Percentiles rank a stretch among this genome's conserved stretches.
Conservation (phyloP, 164 flowering plant species). For the Berberis vulgaris region DNA sequence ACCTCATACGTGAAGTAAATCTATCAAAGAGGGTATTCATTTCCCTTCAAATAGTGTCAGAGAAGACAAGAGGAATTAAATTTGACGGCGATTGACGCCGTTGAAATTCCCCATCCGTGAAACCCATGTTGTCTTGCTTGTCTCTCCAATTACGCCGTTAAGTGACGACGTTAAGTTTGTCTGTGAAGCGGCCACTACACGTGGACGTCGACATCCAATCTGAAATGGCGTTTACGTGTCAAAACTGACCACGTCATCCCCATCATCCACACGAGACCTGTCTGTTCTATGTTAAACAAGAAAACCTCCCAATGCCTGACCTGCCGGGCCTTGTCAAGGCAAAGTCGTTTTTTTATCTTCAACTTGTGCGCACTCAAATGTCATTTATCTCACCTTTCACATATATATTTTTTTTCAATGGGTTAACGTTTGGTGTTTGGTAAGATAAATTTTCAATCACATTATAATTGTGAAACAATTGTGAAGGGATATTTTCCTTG, state of each 20-base stretch:
- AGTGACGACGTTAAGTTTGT: background rate
- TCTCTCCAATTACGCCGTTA: too few species aligned
- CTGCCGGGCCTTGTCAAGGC: background rate
- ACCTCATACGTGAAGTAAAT: too few species aligned
- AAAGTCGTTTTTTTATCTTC: background rate
- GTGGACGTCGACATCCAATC: conserved; percentile 14
- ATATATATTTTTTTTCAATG: too few species aligned
- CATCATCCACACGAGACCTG: conserved; percentile 15
- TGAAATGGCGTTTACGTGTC: conserved; percentile 8
- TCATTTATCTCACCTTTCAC: too few species aligned
- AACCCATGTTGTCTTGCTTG: too few species aligned
- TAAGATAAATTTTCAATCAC: too few species aligned
- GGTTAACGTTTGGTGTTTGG: too few species aligned
- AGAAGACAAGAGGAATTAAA: too few species aligned
- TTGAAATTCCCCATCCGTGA: background rate
- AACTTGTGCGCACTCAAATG: background rate
- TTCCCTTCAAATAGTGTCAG: too few species aligned
- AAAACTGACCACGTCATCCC: conserved; percentile 2
- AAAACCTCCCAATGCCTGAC: conserved; percentile 2
- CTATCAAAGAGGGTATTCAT: too few species aligned
- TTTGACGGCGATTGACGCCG: conserved; percentile 6
- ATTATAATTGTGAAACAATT: too few species aligned
- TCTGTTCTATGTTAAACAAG: conserved; percentile 14
- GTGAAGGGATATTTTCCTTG: too few species aligned
- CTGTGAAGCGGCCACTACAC: conserved; percentile 10